Evolutionary conservation across 2,329 filamentous ascomycete species (phyloP).

Genomic region (Trichoderma hamatum): DNA sequence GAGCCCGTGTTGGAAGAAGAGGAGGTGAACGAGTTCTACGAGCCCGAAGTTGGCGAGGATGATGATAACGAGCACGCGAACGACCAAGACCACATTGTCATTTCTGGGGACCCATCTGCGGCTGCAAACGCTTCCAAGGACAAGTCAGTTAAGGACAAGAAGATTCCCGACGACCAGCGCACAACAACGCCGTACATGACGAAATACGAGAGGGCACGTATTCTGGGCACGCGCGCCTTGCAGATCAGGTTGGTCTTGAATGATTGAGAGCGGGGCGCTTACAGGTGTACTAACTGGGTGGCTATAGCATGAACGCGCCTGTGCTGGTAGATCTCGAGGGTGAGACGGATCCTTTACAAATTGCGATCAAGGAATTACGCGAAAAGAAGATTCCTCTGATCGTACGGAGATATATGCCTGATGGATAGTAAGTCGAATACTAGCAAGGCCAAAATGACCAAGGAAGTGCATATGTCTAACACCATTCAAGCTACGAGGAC

Average conservation of each 20-base stretch:
- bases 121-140: constrained; percentile 59
- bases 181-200: constrained; percentile 98
- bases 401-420: constrained; percentile 90
- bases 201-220: constrained; percentile 94
- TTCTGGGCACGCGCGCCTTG: constrained; percentile 87
- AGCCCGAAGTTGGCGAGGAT: constrained; percentile 57
- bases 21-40: constrained; percentile 61
- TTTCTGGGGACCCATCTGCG: constrained; percentile 65
- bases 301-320: constrained; percentile 86
- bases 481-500: constrained; percentile 80
- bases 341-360: constrained; percentile 95
- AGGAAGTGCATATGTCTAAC: constrained; percentile 24
- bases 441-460: neutral
- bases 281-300: constrained; percentile 28
- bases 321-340: constrained; percentile 96
- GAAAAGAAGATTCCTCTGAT: constrained; percentile 99
- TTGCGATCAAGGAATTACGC: constrained; percentile 93
- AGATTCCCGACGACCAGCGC: constrained; percentile 84
- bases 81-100: constrained; percentile 61
- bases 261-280: constrained; percentile 15
- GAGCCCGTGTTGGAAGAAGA: constrained; percentile 75
- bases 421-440: constrained; percentile 76
- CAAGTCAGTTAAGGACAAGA: constrained; percentile 73
- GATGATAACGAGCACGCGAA: constrained; percentile 55
- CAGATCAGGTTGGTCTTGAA: constrained; percentile 84